phyloP scores from a whole-genome alignment of 331 rosid genomes.

The Rosa hybrid region DNA sequence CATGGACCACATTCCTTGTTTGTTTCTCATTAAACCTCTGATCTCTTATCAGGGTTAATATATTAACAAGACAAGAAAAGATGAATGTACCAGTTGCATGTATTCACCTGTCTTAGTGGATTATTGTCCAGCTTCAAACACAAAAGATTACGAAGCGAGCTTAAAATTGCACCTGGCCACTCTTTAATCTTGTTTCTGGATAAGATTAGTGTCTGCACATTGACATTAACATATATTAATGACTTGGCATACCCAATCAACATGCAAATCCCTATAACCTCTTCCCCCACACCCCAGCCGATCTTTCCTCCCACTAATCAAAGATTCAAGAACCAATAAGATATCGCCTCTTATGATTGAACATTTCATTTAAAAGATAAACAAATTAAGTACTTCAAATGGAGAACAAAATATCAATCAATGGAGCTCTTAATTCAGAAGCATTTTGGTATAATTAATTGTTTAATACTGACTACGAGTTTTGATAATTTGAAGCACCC shows the following conservation, averaged over 20 bases:
- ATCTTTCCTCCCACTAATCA: slow-evolving; percentile 1
- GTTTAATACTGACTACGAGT: too few relatives aligned
- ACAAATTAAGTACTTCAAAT: too few relatives aligned
- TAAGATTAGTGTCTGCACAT: too few relatives aligned
- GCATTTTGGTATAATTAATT: too few relatives aligned
- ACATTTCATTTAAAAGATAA: background rate
- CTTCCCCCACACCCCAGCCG: background rate
- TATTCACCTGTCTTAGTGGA: slow-evolving; percentile 66
- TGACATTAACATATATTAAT: slow-evolving; percentile 19
- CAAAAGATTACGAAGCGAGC: slow-evolving; percentile 55
- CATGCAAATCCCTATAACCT: background rate
- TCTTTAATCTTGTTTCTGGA: too few relatives aligned
- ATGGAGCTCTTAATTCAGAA: too few relatives aligned
- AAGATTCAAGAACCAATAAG: background rate
- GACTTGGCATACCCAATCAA: slow-evolving; percentile 26
- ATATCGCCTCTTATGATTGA: background rate
- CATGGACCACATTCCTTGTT: background rate
- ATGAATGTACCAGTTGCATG: background rate
- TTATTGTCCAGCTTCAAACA: slow-evolving; percentile 89
- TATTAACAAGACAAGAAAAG: background rate
- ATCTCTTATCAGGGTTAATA: too few relatives aligned
- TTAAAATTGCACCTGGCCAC: slow-evolving; percentile 15
- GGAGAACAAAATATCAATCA: too few relatives aligned
- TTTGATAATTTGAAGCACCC: too few relatives aligned
- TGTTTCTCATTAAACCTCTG: background rate